Base-by-base conservation (phyloP, 2,329 filamentous ascomycete genomes). In the Fusarium sp. region DNA sequence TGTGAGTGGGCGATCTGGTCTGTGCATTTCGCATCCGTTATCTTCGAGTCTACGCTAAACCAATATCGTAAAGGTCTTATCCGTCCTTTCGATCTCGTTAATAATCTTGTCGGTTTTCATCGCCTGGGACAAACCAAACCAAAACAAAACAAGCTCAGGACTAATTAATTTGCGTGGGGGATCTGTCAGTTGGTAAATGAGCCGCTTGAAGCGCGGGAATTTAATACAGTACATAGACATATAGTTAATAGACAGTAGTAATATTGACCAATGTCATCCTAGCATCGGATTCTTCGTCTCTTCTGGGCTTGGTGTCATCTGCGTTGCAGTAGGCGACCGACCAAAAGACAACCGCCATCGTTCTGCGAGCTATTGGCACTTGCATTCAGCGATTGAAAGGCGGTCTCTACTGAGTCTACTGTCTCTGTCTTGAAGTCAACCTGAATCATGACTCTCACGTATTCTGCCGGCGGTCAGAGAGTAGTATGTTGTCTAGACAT, bases 21-120 rank as follows among this genome's bases (percentile, higher is more conserved):
- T 67, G 69, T 71, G 69, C 69, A 47, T 40, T 67, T 69, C 71
- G 65, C 69, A 47, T 40, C 48, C 57, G 67, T 71, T 71, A 71
- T 71, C 69, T 71, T 6, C n/a, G 5, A 11, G 44, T 58, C 22
- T 65, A 22, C 20, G 25, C 63, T 66, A 66, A 47, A 25, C 62
- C 27, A 7, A 2, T 25, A 46, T 22, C 12, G 44, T n/a, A 4
- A 24, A 49, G 40, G 47, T 44, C 63, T 65, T 62, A 69, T 69
- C 67, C 67, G 41, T 51, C 13, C 32, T 25, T 29, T 56, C 52
- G 20, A 61, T 58, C 20, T 47, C 45, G 62, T 59, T 63, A 49
- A 25, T 58, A 58, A 62, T 65, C 62, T 40, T 22, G 30, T 52
- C 13, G 32, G 54, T 16, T 52, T 59, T 44, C 16, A n/a, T 52